Evolutionary conservation across 148 eudicot species (phyloP).

Genomic region (Rhododendron simsii): DNA sequence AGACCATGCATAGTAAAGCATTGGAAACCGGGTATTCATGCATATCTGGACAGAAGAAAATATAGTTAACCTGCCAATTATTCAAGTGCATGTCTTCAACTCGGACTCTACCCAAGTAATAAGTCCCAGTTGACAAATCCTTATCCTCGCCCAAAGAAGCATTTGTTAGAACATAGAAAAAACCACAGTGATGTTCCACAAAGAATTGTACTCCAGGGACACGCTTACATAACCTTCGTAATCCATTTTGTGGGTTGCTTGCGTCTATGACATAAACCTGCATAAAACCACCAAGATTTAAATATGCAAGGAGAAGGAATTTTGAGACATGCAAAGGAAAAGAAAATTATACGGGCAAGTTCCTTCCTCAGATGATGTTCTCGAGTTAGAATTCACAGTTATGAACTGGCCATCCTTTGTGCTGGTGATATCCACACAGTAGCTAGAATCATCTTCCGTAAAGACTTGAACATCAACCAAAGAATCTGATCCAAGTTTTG

Average conservation of each 20-base stretch:
- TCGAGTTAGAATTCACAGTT: slow-evolving; percentile 92
- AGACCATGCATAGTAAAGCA: not conserved
- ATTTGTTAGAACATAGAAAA: slow-evolving; percentile 81
- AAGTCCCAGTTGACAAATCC: slow-evolving; percentile 41
- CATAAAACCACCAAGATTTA: slow-evolving; percentile 15
- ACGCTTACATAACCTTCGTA: slow-evolving; percentile 67
- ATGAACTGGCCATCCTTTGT: slow-evolving; percentile 94
- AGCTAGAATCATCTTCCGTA: slow-evolving; percentile 73
- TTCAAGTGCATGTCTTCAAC: slow-evolving; percentile 46
- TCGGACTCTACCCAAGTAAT: slow-evolving; percentile 57
- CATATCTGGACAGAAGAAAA: not conserved
- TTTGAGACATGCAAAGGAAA: slow-evolving; percentile 1
- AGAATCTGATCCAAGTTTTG: slow-evolving; percentile 45
- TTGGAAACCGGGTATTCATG: not conserved
- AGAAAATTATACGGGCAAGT: slow-evolving; percentile 23
- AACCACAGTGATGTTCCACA: slow-evolving; percentile 84
- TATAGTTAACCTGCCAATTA: slow-evolving; percentile 63
- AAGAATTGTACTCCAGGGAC: slow-evolving; percentile 72
- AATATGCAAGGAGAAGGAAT: slow-evolving; percentile 3
- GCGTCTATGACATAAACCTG: slow-evolving; percentile 82
- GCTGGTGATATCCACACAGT: slow-evolving; percentile 84
- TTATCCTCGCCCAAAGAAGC: slow-evolving; percentile 31
- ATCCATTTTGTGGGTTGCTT: slow-evolving; percentile 42
- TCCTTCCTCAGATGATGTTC: slow-evolving; percentile 94
- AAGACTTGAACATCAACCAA: slow-evolving; percentile 40